Conservation (phyloP, 352 stramenopile genomes). For the Phytophthora idaei region DNA sequence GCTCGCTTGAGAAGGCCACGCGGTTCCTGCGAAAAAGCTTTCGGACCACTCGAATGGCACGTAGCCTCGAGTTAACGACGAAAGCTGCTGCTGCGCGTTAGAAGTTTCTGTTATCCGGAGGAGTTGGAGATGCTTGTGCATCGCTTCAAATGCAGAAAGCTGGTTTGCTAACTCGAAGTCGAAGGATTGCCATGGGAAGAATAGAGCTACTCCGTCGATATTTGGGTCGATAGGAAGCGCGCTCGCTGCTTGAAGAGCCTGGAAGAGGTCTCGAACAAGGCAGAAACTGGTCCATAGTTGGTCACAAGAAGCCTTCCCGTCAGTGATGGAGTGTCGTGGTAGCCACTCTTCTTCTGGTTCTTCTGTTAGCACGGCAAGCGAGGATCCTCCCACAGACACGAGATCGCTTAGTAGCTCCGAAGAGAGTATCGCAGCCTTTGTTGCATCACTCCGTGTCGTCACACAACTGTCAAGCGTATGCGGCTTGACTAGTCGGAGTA, state of each 20-base stretch:
- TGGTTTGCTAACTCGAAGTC: constrained; percentile 22
- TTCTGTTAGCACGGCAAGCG: not conserved
- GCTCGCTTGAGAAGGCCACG: constrained; percentile 14
- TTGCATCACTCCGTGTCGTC: not conserved
- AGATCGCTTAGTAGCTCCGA: constrained; percentile 36
- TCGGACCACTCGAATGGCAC: constrained; percentile 27
- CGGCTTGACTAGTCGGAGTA: constrained; percentile 14
- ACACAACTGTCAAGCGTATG: not conserved
- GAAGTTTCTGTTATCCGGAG: not conserved
- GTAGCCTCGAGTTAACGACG: constrained; percentile 23
- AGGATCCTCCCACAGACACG: constrained; percentile 15
- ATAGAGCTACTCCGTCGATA: not conserved
- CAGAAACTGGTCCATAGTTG: constrained; percentile 15
- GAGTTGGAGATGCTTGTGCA: constrained; percentile 5
- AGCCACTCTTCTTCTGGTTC: constrained; percentile 12
- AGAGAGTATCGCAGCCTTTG: constrained; percentile 13
- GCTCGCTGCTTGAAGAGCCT: constrained; percentile 6
- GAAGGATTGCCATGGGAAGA: constrained; percentile 36
- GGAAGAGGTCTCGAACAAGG: constrained; percentile 10
- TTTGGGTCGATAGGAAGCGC: not conserved
- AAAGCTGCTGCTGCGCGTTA: constrained; percentile 10
- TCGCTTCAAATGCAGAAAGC: constrained; percentile 10
- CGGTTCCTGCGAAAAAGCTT: constrained; percentile 13
- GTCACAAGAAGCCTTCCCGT: constrained; percentile 5
- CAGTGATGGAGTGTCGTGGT: not conserved